Base-by-base conservation (phyloP, 2,329 filamentous ascomycete species). In the Cladosporium austrohemisphaericum region DNA sequence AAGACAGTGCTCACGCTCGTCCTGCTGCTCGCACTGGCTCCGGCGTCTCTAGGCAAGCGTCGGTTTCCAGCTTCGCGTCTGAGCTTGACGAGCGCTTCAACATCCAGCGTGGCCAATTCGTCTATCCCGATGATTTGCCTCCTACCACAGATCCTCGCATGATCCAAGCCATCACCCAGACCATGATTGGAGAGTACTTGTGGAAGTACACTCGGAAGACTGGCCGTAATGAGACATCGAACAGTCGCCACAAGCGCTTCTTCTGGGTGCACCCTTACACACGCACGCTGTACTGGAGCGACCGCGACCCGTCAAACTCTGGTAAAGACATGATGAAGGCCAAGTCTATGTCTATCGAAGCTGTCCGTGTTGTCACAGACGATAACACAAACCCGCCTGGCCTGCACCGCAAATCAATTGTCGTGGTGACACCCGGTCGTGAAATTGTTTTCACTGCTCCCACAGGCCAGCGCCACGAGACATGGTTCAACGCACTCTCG, bases 221-320 rank as follows among this genome's bases (percentile, higher is more conserved):
- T 52, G 91, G 90, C n/a, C 85, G 92, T 19, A 86, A 84, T 48
- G 87, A 90, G 55, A 83, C 95, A 70, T 97, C 91, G 0, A 86
- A 84, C 59, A 95, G 91, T 49, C 82, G 93, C 45, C 93, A 98
- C 69, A 83, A 88, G 54, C 84, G 93, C 25, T 98, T 96, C 76
- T 98, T 98, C 78, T 98, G 93, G 93, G 88, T 98, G 18, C 93
- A 98, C 65, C 93, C 93, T 0, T 98, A 97, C 70, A 98, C 92
- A 3, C 82, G 91, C 41, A 96, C 92, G 4, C 70, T 98, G 60
- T 97, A 97, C 76, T 98, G 93, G 93, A 95, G 91, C 65, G 87
- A 95, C 57, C 79, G 84, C 47, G 91, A 97, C 65, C 93, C 93
- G 5, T 84, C 87, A 23, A 79, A 77, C 38, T 86, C 85, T 38